Conservation (phyloP, 805 yeast genomes). For the Hanseniaspora guilliermondii region DNA sequence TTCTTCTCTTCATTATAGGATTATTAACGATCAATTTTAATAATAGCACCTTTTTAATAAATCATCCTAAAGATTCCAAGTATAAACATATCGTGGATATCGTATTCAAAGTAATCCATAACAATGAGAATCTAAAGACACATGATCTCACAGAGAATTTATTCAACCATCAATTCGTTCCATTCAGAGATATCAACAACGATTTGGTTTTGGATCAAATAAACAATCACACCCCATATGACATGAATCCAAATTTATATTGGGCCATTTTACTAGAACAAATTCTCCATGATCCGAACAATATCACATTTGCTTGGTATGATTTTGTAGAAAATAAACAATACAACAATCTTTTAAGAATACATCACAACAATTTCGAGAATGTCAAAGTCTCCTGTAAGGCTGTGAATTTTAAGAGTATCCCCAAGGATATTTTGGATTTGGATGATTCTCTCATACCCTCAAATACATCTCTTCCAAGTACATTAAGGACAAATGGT, state of each 20-base stretch:
- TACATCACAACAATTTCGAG: background rate
- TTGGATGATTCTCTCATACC: background rate
- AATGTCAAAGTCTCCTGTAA: background rate
- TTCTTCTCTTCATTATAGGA: background rate
- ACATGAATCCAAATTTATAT: conserved; percentile 4
- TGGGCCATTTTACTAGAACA: conserved; percentile 6
- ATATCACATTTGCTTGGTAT: conserved; percentile 42
- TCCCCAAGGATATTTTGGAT: background rate
- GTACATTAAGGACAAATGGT: background rate
- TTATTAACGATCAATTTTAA: background rate
- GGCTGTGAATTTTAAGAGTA: background rate
- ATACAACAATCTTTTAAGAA: conserved; percentile 24
- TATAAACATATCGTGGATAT: background rate
- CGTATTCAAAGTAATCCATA: background rate
- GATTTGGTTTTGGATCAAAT: background rate
- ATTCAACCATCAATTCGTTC: background rate
- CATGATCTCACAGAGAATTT: background rate
- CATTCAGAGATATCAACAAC: background rate
- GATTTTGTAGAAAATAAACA: conserved; percentile 42
- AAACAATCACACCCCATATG: background rate
- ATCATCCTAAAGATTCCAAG: background rate
- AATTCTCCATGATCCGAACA: background rate
- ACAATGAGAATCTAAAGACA: background rate
- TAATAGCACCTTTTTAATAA: background rate
- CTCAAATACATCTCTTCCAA: background rate